Evolutionary conservation across 345 rosid genomes (phyloP).

Genomic region (Rhizophora apiculata): DNA sequence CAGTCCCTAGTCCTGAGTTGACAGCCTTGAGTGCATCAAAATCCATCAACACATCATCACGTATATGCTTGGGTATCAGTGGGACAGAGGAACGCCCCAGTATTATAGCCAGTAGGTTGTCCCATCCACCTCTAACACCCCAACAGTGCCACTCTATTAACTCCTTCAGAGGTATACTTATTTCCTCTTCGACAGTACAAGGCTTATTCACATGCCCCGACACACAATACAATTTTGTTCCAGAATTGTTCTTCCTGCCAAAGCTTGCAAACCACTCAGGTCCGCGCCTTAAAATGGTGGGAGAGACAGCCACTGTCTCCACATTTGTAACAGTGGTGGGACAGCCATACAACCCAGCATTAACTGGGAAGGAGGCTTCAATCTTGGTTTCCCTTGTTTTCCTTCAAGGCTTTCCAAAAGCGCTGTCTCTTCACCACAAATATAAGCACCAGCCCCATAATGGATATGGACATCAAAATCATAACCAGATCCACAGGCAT

Average conservation of each 20-base stretch:
- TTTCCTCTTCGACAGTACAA: slow-evolving; percentile 94
- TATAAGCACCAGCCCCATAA: slow-evolving; percentile 96
- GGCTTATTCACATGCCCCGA: slow-evolving; percentile 96
- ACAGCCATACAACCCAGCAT: slow-evolving; percentile 95
- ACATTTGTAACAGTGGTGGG: slow-evolving; percentile 96
- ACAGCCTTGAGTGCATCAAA: slow-evolving; percentile 98
- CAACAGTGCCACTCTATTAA: slow-evolving; percentile 93
- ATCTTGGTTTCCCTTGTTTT: slow-evolving; percentile 92
- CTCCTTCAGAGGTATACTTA: slow-evolving; percentile 93
- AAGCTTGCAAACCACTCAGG: slow-evolving; percentile 99
- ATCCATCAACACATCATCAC: slow-evolving; percentile 95
- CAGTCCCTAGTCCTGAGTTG: slow-evolving; percentile 87
- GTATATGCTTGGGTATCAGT: slow-evolving; percentile 70
- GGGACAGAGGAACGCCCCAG: slow-evolving; percentile 98
- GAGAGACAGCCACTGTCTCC: slow-evolving; percentile 96
- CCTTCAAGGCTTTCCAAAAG: slow-evolving; percentile 97
- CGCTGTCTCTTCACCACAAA: slow-evolving; percentile 98
- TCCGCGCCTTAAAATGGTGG: slow-evolving; percentile 90
- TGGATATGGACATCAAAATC: slow-evolving; percentile 96
- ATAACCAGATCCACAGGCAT: slow-evolving; percentile 98
- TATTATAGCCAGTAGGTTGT: slow-evolving; percentile 87
- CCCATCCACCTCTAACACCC: slow-evolving; percentile 98
- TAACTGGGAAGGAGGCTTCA: slow-evolving; percentile 99
- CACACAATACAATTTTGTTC: slow-evolving; percentile 79
- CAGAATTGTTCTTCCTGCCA: slow-evolving; percentile 90